Evolutionary conservation across 2,329 filamentous ascomycete species (phyloP), one percentile per base, ranked within the genome.

Genomic region (Botrytis elliptica): DNA sequence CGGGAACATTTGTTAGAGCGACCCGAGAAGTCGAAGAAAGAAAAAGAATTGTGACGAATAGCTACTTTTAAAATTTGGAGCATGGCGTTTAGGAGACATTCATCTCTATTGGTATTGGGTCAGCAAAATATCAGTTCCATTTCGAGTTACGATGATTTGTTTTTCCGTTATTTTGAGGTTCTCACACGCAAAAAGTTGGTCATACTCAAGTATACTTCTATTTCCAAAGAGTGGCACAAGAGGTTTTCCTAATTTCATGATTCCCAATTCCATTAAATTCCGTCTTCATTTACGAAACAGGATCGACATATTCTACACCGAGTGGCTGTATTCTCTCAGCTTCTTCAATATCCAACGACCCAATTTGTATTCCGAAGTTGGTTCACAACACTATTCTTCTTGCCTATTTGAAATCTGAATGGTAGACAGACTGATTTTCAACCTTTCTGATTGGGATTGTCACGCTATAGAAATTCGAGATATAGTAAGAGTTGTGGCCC

Each of bases 1-100:
- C 84, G 86, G 73, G 86, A 88, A 78, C 82, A 84, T 74, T 79
- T 83, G 72, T 77, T 88, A 75, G 74, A 78, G 55, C 73, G 82
- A 67, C 60, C 73, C 42, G 73, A 73, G 33, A 38, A 75, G n/a
- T 52, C n/a, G 3, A 74, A 74, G 40, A 76, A 75, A 25, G 73
- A 77, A 49, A 78, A 78, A 68, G 76, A 78, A 62, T 66, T 76
- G 70, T 78, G 72, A 71, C 22, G 70, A 72, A 72, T 72, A 60
- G 63, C n/a, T 22, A 8, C 5, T 16, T 65, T 57, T 25, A 38
- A 33, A 46, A 69, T 70, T 29, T n/a, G 71, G 52, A 67, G 71
- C 49, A 67, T 72, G 65, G 71, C 71, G 71, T 73, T 52, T 70
- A 70, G 71, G 71, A 33, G 52, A 62, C 52, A 73, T 66, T 55